Base-by-base conservation (phyloP, 2,329 filamentous ascomycete genomes). In the Botrytis elliptica region DNA sequence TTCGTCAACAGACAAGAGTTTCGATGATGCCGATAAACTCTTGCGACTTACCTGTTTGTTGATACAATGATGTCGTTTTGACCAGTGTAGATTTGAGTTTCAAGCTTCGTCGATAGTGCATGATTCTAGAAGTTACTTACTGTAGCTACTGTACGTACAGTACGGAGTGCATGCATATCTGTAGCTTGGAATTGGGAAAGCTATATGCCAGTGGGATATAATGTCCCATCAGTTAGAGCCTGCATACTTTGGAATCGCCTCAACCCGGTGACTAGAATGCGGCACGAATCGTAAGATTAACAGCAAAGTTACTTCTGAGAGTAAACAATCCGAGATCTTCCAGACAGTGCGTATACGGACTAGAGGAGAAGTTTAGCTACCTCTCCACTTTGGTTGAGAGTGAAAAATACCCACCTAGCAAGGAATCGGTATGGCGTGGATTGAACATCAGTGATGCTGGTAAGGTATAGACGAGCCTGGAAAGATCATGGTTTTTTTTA, bases 181-280 rank as follows among this genome's bases (percentile, higher is more conserved):
- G 36, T 46, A 29, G 22, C n/a, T 36, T 40, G 38, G 25, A 46
- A 52, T 20, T 36, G 20, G n/a, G 33, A 33, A 52, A 52, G 33
- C 33, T 55, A 67, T 67, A 67, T 67, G 46, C 65, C 65, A 49
- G 64, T 38, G 44, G 44, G 44, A 49, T 38, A 36, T 46, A 18
- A 49, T n/a, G 29, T 25, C 44, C 42, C 42, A 36, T 38, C 18
- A 52, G 22, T 42, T 38, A 22, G 20, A 49, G 64, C 64, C 22
- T 52, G 33, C 33, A 40, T n/a, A 52, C 52, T 22, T 67, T 25
- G 25, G 63, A 16, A 66, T 29, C 63, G 29, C 20, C 25, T 5
- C 3, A 46, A 65, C 18, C 42, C 42, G 49, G 29, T 49, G 12
- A 36, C 46, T 4, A 25, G 10, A 22, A 16, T 38, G 36, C 14